Conservation (phyloP, 768 basidiomycete genomes). For the Lentinus tigrinus region DNA sequence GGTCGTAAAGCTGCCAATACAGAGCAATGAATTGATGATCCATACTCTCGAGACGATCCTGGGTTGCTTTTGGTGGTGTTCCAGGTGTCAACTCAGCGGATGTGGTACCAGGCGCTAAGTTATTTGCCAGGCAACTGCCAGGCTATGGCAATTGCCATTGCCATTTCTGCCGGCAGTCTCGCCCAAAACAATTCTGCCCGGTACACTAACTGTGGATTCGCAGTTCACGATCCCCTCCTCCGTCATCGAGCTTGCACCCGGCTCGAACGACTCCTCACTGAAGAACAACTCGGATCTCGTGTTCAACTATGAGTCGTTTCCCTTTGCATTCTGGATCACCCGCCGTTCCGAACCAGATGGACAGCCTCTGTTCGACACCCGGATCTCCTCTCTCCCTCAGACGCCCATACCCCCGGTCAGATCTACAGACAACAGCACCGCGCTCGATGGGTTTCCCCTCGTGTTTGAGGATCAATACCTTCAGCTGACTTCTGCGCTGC, state of each 20-base stretch:
- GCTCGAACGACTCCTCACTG: constrained; percentile 26
- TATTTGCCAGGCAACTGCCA: no score
- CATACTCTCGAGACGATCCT: no score
- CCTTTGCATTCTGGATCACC: constrained; percentile 82
- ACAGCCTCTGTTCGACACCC: constrained; percentile 68
- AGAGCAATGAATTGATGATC: no score
- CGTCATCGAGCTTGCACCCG: constrained; percentile 38
- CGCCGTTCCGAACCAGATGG: constrained; percentile 56
- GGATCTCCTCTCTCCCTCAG: constrained; percentile 56
- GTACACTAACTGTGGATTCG: no score
- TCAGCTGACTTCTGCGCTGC: constrained; percentile 68
- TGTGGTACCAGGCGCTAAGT: no score
- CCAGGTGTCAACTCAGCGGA: no score
- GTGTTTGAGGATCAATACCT: constrained; percentile 81
- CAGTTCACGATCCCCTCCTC: constrained; percentile 68
- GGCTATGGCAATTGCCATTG: no score
- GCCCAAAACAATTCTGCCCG: no score
- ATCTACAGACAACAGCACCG: constrained; percentile 48
- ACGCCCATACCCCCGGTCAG: constrained; percentile 58
- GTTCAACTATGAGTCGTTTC: constrained; percentile 62
- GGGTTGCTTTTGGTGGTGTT: no score
- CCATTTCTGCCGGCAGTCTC: no score
- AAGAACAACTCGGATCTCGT: constrained; percentile 52
- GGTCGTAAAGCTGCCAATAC: no score
- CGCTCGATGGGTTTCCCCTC: constrained; percentile 62